A percentile compares a stretch with the other conserved stretches of the same genome.
Evolutionary conservation across 106 monocot species (phyloP).

Genomic region (Allium fistulosum): DNA sequence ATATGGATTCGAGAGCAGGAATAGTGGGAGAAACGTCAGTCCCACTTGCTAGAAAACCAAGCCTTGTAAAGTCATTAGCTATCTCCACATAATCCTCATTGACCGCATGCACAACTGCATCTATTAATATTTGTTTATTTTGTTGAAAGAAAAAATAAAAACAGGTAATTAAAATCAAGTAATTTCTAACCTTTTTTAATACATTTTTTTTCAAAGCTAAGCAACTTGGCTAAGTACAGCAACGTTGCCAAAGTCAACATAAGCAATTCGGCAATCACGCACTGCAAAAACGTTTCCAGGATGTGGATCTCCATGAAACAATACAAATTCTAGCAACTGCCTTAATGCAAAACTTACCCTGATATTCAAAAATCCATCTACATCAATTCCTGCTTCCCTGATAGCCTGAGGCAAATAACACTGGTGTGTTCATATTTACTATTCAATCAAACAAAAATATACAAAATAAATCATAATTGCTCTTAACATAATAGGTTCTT

Average conservation of each 20-base stretch:
- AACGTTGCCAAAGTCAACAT: conserved; percentile 99
- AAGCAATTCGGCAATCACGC: conserved; percentile 98
- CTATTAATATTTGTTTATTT: too few species aligned
- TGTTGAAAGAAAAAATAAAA: too few species aligned
- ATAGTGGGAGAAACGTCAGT: conserved; percentile 91
- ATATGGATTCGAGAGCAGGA: conserved; percentile 95
- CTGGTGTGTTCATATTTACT: too few species aligned
- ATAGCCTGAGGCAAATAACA: conserved; percentile 50
- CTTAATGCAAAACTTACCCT: conserved; percentile 95
- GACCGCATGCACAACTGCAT: too few species aligned
- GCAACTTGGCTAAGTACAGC: conserved; percentile 96
- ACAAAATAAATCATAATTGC: too few species aligned
- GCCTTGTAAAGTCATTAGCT: too few species aligned
- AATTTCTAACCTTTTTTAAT: neutral
- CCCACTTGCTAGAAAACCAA: too few species aligned
- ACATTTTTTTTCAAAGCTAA: neutral
- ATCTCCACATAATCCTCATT: too few species aligned
- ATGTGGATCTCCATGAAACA: conserved; percentile 99
- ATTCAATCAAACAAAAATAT: too few species aligned
- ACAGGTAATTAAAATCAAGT: neutral
- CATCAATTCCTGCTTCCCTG: conserved; percentile 82
- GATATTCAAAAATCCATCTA: conserved; percentile 86
- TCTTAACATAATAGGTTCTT: too few species aligned
- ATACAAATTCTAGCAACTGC: conserved; percentile 93
- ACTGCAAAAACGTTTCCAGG: conserved; percentile 99